Evolutionary conservation across 192 early-diverging fungal genomes (phyloP).

Genomic region (Coemansia sp.): DNA sequence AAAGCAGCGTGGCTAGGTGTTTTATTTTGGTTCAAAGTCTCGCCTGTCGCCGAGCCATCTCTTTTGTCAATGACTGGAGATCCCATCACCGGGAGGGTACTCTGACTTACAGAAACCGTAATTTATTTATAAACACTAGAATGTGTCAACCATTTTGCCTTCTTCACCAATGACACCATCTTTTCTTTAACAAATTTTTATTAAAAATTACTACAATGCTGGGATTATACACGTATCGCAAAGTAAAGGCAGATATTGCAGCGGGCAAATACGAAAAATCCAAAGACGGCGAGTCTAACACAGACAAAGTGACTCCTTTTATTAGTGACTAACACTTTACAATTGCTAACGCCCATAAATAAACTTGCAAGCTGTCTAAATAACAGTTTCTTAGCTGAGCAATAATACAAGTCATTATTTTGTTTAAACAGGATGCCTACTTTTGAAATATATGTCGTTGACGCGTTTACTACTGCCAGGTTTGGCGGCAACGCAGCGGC

Average conservation of each 20-base stretch:
- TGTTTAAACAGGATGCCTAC: not conserved
- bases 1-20: not conserved
- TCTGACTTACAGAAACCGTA: not conserved
- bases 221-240: not conserved
- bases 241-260: not conserved
- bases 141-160: not conserved
- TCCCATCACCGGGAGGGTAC: not conserved
- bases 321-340: not conserved
- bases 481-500: slow-evolving; percentile 41
- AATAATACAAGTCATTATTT: too few relatives aligned
- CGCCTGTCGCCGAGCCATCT: not conserved
- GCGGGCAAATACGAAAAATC: not conserved
- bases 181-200: not conserved
- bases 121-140: too few relatives aligned
- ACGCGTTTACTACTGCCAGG: slow-evolving; percentile 21
- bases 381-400: too few relatives aligned
- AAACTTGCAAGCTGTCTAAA: too few relatives aligned
- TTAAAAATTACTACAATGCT: too few relatives aligned
- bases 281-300: not conserved
- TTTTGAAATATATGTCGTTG: slow-evolving; percentile 10
- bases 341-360: not conserved
- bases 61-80: not conserved
- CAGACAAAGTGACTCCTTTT: not conserved
- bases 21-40: not conserved
- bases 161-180: not conserved